Evolutionary conservation across 139 green algal species (phyloP), one percentile per base, ranked within the genome.

Genomic region (Chlamydomonas applanata): DNA sequence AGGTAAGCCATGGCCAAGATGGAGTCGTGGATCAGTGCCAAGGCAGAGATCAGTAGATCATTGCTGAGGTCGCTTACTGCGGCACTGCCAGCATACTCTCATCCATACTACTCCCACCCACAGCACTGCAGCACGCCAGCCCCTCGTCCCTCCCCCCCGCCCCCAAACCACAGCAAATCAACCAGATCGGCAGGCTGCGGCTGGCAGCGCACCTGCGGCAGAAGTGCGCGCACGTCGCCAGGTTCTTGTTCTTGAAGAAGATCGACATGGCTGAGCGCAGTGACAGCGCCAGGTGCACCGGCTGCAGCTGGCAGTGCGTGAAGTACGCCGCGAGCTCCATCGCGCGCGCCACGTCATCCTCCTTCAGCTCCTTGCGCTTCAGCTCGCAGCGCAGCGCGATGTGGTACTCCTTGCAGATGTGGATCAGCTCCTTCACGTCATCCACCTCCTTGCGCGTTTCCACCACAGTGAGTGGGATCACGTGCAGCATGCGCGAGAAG

Each of bases 281-380:
- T 14, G 76, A 79, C 30, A 99, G 93, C 54, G 88, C 89, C 72
- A 87, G 69, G 88, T 99, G 96, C 77, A 97, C 89, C 0, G 92
- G 89, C 88, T 94, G 87, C 81, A 90, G 78, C 34, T 91, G 88
- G 89, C 89, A 97, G 89, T 99, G 96, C 25, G 96, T 99, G 88
- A 99, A 99, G 90, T 98, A 99, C 14, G 94, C 95, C 20, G 96
- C 94, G 73, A 99, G 88, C 91, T 99, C 96, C 4, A 93, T 93
- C 24, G 88, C 80, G 33, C 92, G 86, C 30, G 69, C 67, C 35
- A 88, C 82, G 71, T 97, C 89, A 19, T 94, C 88, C 14, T 85
- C 83, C 25, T 52, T 54, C 40, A 85, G 73, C 75, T 88, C 82
- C 81, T 97, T 97, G 68, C 96, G 88, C 86, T 89, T 91, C 52